Percentiles rank a stretch among this genome's conserved stretches.
Conservation (phyloP, 2,329 filamentous ascomycete species). For the Hypoxylon sp. region DNA sequence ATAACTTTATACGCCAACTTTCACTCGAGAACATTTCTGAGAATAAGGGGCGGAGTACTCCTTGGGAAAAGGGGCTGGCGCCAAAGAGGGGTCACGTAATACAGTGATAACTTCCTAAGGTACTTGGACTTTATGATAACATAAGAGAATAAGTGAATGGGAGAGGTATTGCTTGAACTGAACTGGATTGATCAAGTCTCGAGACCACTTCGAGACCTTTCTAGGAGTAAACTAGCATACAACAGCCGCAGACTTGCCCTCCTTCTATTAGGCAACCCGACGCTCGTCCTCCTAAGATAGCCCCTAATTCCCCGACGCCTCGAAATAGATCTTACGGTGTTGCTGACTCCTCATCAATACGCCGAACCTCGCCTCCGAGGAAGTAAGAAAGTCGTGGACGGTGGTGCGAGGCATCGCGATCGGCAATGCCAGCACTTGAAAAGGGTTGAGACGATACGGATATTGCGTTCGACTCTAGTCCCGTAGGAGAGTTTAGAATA, state of each 20-base stretch:
- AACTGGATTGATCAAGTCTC: slow-evolving; percentile 3
- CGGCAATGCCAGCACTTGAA: neutral
- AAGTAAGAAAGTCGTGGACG: slow-evolving; percentile 6
- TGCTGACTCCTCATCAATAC: slow-evolving; percentile 1
- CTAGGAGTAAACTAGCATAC: slow-evolving; percentile 7
- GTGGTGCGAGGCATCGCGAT: neutral
- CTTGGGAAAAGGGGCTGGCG: neutral
- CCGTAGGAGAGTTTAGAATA: neutral
- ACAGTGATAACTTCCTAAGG: neutral
- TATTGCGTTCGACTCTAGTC: neutral
- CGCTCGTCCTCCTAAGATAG: neutral
- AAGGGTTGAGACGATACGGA: neutral
- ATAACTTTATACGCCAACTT: too few species aligned
- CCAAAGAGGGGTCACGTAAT: neutral
- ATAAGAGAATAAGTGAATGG: neutral
- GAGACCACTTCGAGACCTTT: neutral
- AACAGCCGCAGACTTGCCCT: neutral
- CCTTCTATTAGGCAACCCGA: neutral
- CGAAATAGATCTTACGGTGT: neutral
- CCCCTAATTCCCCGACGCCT: neutral
- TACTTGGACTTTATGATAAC: too few species aligned
- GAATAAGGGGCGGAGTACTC: too few species aligned
- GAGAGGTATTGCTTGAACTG: neutral
- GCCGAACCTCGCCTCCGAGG: neutral
- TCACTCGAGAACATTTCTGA: too few species aligned